Conservation (phyloP, 1,139 yeast genomes). For the Magnusiomyces sp. region DNA sequence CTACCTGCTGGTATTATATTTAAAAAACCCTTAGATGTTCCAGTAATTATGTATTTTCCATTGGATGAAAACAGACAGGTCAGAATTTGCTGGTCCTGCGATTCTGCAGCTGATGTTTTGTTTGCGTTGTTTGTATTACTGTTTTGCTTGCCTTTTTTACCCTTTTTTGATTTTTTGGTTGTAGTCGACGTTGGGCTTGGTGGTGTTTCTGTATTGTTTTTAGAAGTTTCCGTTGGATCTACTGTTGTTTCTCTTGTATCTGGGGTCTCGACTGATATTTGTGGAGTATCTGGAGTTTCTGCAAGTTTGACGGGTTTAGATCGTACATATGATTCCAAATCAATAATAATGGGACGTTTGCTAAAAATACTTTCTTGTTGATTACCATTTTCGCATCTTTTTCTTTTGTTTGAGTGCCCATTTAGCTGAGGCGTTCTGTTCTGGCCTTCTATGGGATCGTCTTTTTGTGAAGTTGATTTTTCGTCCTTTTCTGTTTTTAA, state of each 20-base stretch:
- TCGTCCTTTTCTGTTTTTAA: not conserved
- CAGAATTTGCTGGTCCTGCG: slow-evolving; percentile 22
- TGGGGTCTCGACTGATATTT: too few relatives aligned
- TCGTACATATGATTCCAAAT: too few relatives aligned
- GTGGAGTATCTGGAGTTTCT: too few relatives aligned
- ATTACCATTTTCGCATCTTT: slow-evolving; percentile 18
- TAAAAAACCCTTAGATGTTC: slow-evolving; percentile 75
- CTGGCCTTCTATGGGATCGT: not conserved
- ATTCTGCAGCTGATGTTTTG: too few relatives aligned
- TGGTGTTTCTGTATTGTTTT: not conserved
- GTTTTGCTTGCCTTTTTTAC: slow-evolving; percentile 12
- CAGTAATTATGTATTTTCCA: slow-evolving; percentile 53
- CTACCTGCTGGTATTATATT: slow-evolving; percentile 36
- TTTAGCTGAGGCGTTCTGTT: not conserved
- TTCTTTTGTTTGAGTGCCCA: slow-evolving; percentile 7
- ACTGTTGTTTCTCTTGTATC: too few relatives aligned
- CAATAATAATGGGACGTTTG: too few relatives aligned
- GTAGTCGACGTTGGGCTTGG: not conserved
- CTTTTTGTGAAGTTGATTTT: not conserved
- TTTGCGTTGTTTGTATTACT: too few relatives aligned
- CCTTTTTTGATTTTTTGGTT: slow-evolving; percentile 1
- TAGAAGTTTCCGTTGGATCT: not conserved
- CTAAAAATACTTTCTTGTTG: slow-evolving; percentile 19
- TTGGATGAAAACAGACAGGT: slow-evolving; percentile 35
- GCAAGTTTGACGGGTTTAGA: too few relatives aligned